Conservation (phyloP, 2,329 filamentous ascomycete species). For the Niveomyces coronatus region DNA sequence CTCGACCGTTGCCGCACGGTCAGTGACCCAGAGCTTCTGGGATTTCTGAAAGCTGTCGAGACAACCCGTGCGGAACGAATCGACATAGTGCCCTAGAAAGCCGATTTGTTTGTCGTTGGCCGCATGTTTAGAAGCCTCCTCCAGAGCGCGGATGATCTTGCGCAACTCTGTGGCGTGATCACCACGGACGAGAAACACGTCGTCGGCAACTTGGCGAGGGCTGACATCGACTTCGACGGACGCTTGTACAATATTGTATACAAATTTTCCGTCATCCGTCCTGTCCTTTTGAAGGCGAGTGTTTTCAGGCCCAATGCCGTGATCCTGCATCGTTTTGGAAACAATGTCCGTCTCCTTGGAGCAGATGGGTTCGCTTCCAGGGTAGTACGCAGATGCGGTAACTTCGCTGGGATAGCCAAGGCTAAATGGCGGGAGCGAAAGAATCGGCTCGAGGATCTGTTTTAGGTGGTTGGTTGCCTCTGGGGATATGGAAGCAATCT, state of each 20-base stretch:
- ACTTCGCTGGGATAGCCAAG: constrained; percentile 42
- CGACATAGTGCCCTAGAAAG: constrained; percentile 42
- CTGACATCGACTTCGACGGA: constrained; percentile 15
- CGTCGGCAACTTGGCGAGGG: background rate
- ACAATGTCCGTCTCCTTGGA: constrained; percentile 41
- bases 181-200: constrained; percentile 33
- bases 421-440: constrained; percentile 38
- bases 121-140: constrained; percentile 35
- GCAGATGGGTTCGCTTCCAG: constrained; percentile 34
- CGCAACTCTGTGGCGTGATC: constrained; percentile 42
- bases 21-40: constrained; percentile 46
- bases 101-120: constrained; percentile 40
- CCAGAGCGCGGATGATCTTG: constrained; percentile 34
- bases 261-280: background rate
- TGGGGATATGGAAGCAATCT: constrained; percentile 30
- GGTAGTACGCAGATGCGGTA: constrained; percentile 47
- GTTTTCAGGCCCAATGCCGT: constrained; percentile 13
- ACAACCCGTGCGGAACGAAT: constrained; percentile 43
- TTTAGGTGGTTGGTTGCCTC: constrained; percentile 16
- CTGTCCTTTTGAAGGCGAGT: constrained; percentile 1
- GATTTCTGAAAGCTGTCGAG: constrained; percentile 44
- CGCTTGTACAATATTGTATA: constrained; percentile 22
- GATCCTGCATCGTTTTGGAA: constrained; percentile 36
- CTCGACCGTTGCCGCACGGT: constrained; percentile 44
- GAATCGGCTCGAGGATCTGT: constrained; percentile 34